These are phyloP conservation scores for Nothopassalora personata DNA, from an alignment of 2,329 filamentous ascomycete species.

Conservation along the genomic window DNA sequence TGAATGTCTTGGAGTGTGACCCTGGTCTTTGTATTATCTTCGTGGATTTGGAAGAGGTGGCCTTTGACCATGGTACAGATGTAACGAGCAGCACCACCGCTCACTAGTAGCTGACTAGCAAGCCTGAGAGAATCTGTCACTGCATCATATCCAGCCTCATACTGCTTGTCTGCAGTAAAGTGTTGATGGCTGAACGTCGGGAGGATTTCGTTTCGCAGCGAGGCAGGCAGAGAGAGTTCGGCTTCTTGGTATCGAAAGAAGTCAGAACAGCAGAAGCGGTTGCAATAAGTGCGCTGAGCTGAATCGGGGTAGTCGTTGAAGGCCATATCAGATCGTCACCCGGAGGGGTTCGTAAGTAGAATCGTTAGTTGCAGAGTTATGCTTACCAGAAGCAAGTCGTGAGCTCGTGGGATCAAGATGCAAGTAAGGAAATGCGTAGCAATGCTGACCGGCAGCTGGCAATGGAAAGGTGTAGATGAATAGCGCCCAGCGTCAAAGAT, in stretches of 20 bases:
- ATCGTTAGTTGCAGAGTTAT: background rate
- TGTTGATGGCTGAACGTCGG: background rate
- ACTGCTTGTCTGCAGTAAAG: background rate
- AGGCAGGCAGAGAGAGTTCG: background rate
- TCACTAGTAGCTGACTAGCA: background rate
- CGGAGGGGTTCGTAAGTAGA: background rate
- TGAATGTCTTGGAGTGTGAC: background rate
- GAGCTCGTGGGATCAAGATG: too few species aligned
- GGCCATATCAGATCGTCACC: background rate
- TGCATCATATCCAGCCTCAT: background rate
- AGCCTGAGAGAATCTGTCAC: background rate
- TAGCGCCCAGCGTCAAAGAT: background rate
- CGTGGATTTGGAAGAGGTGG: background rate
- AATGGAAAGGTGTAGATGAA: background rate
- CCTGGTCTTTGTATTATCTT: background rate
- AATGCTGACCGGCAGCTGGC: background rate
- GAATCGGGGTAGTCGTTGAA: background rate
- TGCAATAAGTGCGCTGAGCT: background rate
- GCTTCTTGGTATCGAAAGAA: conserved; percentile 1
- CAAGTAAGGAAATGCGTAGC: background rate
- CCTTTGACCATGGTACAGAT: conserved; percentile 2
- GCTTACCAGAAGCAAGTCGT: background rate
- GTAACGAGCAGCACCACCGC: background rate
- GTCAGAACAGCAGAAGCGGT: conserved; percentile 2
- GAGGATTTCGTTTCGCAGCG: background rate